Evolutionary conservation across 805 yeast genomes (phyloP), one percentile per base, ranked within the genome.

Genomic region (Metschnikowia cubensis): DNA sequence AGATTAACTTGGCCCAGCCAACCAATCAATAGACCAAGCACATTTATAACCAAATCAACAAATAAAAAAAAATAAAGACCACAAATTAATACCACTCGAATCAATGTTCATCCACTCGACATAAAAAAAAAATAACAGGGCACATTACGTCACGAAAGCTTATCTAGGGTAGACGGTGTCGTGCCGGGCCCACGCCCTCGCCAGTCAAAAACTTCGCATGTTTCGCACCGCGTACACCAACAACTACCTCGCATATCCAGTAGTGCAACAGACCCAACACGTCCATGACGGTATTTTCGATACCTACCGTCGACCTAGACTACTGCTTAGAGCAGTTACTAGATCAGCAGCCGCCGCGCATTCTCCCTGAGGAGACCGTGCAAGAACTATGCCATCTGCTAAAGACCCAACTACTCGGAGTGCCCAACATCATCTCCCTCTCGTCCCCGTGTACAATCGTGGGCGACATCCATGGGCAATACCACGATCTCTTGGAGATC

Each of bases 401-500:
- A 57, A 94, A 91, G 67, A 94, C 90, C 50, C 80, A 87, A 52
- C 75, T 94, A 45, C 75, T 91, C 17, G 71, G 76, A 36, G 96
- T 89, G 57, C 85, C 96, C 52, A 94, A 94, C 63, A 95, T 94
- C 35, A 89, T 92, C 45, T 86, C 89, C 40, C 74, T 94, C 6
- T 73, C 75, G 34, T 81, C 95, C 2, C 99, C 99, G 1, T 89
- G 94, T 10, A 89, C 98, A 0, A 89, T 94, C 6, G 97, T 94
- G 4, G 99, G 99, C 1, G 99, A 94, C 64, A 92, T 94, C 42
- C 99, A 94, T 61, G 99, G 98, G 7, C 99, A 94, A 68, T 94
- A 88, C 63, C 95, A 91, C 65, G 99, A 94, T 65, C 72, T 94
- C 48, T 68, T 94, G 31, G 99, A 94, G 66, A 89, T 94, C 33